Conservation (phyloP, 176 grass and related monocot species). For the Musa beccarii region DNA sequence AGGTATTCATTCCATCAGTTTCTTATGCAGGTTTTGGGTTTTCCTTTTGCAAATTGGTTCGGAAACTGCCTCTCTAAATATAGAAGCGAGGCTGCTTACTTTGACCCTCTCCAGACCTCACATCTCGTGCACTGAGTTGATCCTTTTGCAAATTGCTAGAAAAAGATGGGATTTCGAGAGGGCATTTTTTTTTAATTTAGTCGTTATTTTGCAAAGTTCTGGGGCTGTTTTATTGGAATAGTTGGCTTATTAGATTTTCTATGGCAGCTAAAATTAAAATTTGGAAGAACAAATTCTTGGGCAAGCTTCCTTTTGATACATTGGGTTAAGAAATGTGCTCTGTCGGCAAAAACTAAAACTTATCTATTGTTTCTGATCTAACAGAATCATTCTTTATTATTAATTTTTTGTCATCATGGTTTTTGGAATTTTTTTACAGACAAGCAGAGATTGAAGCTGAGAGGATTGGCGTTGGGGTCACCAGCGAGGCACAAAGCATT, state of each 20-base stretch:
- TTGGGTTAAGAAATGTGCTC: not conserved
- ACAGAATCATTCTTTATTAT: too few species aligned
- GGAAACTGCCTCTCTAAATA: too few species aligned
- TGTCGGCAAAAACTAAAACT: not conserved
- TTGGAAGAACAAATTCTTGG: not conserved
- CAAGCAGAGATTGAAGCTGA: slow-evolving; percentile 89
- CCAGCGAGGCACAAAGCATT: slow-evolving; percentile 81
- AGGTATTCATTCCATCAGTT: slow-evolving; percentile 32
- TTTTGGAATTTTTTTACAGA: slow-evolving; percentile 28
- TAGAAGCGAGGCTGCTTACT: too few species aligned
- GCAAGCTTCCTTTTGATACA: not conserved
- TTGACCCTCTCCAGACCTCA: too few species aligned
- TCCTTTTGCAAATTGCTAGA: too few species aligned
- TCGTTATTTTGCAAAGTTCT: too few species aligned
- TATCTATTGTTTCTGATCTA: not conserved
- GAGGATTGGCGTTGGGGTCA: slow-evolving; percentile 89
- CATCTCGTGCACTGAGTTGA: too few species aligned
- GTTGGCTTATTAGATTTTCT: not conserved
- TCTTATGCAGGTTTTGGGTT: not conserved
- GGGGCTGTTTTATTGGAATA: not conserved
- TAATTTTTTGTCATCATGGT: slow-evolving; percentile 6
- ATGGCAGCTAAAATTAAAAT: not conserved
- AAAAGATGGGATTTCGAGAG: too few species aligned
- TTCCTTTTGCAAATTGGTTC: not conserved
- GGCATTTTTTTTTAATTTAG: too few species aligned